A percentile compares a stretch with the other conserved stretches of the same genome.
phyloP scores from a whole-genome alignment of 2,329 filamentous ascomycete genomes.

The Claviceps fusiformis region DNA sequence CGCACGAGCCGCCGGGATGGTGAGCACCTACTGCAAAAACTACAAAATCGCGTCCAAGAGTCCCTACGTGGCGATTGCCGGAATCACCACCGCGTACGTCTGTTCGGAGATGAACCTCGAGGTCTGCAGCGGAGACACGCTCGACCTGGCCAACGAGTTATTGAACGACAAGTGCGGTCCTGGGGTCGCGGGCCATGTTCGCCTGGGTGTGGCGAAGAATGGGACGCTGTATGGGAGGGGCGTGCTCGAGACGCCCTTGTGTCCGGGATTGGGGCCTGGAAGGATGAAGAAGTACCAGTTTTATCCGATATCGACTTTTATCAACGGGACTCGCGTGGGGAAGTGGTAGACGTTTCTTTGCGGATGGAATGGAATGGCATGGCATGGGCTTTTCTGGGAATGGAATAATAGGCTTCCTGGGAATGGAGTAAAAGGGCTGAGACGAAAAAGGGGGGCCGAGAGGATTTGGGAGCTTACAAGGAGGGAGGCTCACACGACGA shows the following conservation, averaged over 20 bases:
- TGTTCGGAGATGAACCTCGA: not conserved
- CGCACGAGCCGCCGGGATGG: not conserved
- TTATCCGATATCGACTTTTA: not conserved
- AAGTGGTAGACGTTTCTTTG: not conserved
- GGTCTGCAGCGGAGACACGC: not conserved
- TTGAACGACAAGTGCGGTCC: not conserved
- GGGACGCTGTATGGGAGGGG: constrained; percentile 3
- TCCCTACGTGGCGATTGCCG: not conserved
- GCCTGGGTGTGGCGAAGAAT: not conserved
- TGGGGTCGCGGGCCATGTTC: not conserved
- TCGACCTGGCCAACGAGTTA: not conserved
- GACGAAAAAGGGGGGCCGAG: no score
- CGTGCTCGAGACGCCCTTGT: not conserved
- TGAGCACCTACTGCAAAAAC: not conserved
- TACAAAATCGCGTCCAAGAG: not conserved
- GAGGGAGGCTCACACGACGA: no score
- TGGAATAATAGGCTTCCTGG: no score
- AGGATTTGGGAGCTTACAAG: no score
- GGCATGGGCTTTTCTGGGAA: not conserved
- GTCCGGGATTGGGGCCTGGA: not conserved
- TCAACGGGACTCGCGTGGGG: not conserved
- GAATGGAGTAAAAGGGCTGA: not conserved
- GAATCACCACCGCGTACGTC: not conserved
- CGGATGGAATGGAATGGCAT: not conserved
- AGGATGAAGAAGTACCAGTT: not conserved